Percentiles rank a stretch among this genome's conserved stretches.
phyloP scores from a whole-genome alignment of 2,329 filamentous ascomycete species.

The Ophiosphaerella narmari region DNA sequence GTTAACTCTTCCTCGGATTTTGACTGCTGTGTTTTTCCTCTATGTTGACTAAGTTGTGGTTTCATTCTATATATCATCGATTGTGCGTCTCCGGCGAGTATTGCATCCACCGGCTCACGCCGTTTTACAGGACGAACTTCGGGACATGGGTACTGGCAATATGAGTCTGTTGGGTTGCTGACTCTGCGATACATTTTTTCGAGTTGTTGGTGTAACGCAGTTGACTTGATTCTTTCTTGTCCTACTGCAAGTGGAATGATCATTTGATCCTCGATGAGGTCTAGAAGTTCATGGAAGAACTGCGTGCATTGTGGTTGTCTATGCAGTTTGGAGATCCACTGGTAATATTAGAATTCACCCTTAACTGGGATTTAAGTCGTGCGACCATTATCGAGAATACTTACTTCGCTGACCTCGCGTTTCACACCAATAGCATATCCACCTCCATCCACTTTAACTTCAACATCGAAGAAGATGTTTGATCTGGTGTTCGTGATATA shows the following conservation, averaged over 20 bases:
- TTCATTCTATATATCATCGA: background rate
- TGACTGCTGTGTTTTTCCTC: background rate
- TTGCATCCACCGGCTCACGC: background rate
- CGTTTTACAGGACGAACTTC: background rate
- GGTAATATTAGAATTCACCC: background rate
- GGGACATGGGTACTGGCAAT: background rate
- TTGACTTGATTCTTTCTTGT: background rate
- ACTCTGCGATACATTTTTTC: constrained; percentile 1
- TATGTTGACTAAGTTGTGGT: background rate
- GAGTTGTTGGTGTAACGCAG: constrained; percentile 1
- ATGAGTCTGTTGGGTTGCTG: background rate
- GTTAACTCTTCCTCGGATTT: no score
- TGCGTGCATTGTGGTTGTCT: constrained; percentile 9
- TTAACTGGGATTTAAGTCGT: background rate
- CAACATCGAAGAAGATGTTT: constrained; percentile 21
- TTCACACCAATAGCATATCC: background rate
- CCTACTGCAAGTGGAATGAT: constrained; percentile 1
- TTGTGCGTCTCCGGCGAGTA: background rate
- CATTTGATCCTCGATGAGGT: constrained; percentile 19
- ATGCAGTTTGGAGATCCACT: constrained; percentile 15
- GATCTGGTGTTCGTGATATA: background rate
- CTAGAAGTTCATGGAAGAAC: constrained; percentile 20
- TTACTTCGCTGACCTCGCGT: no score
- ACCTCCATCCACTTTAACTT: background rate
- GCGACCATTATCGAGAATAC: background rate